Conservation (phyloP, 192 early-diverging fungal species). For the Coemansia sp. region DNA sequence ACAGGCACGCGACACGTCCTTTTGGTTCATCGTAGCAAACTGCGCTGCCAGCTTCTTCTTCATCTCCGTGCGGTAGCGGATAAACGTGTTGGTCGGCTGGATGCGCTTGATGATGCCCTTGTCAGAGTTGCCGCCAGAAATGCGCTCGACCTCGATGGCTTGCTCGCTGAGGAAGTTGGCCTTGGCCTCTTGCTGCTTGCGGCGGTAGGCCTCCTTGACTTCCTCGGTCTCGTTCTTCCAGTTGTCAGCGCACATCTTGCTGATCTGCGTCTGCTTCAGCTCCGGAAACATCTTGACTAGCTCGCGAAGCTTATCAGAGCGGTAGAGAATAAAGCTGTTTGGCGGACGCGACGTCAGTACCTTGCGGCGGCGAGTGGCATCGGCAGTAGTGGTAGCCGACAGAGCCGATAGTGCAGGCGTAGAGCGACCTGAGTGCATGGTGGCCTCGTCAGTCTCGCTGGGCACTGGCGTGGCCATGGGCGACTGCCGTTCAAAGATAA, state of each 20-base stretch:
- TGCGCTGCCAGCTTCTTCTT: constrained; percentile 53
- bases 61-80: constrained; percentile 61
- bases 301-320: constrained; percentile 57
- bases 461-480: constrained; percentile 18
- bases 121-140: constrained; percentile 45
- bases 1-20: constrained; percentile 58
- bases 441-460: constrained; percentile 20
- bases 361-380: constrained; percentile 52
- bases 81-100: constrained; percentile 61
- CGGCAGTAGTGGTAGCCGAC: constrained; percentile 27
- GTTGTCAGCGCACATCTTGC: constrained; percentile 59
- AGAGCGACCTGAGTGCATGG: constrained; percentile 24
- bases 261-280: constrained; percentile 58
- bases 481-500: constrained; percentile 27
- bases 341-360: constrained; percentile 56
- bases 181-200: constrained; percentile 57
- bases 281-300: constrained; percentile 47
- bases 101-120: constrained; percentile 56
- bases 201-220: constrained; percentile 53
- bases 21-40: constrained; percentile 58
- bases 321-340: constrained; percentile 59
- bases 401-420: constrained; percentile 28
- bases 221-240: constrained; percentile 57
- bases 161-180: constrained; percentile 51
- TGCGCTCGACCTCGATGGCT: constrained; percentile 52